Percentiles rank a stretch among this genome's conserved stretches.
Evolutionary conservation across 495 filamentous ascomycete genomes (phyloP).

Genomic region (Evansstolkia leycettana): DNA sequence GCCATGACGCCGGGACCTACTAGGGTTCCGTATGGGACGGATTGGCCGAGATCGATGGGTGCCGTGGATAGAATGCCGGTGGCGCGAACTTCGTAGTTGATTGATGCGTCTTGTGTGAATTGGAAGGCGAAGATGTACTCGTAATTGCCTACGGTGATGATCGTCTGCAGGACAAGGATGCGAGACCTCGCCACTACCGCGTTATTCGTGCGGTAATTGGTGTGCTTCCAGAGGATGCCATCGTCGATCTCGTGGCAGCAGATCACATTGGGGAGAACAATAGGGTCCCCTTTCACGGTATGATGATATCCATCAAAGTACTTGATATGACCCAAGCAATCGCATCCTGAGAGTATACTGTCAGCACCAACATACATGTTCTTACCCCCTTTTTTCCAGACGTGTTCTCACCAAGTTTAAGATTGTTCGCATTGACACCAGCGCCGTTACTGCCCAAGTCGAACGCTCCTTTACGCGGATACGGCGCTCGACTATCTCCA

Average conservation of each 20-base stretch:
- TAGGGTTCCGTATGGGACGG: constrained; percentile 60
- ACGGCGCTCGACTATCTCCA: constrained; percentile 44
- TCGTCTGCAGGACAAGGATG: constrained; percentile 54
- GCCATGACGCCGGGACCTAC: constrained; percentile 77
- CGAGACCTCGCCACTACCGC: constrained; percentile 44
- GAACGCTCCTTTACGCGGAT: constrained; percentile 55
- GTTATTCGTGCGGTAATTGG: constrained; percentile 50
- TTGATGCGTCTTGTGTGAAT: constrained; percentile 69
- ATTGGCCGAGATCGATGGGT: constrained; percentile 48
- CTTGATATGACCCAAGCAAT: constrained; percentile 53
- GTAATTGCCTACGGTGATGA: constrained; percentile 73
- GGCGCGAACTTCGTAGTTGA: constrained; percentile 70
- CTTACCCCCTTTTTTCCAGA: neutral
- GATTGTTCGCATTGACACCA: constrained; percentile 55
- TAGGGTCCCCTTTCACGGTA: constrained; percentile 36
- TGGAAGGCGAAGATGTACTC: constrained; percentile 79
- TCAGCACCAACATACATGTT: neutral
- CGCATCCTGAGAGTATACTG: constrained; percentile 31
- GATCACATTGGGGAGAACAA: constrained; percentile 42
- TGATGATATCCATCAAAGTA: constrained; percentile 47
- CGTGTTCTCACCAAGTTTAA: constrained; percentile 30
- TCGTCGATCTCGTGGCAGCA: constrained; percentile 58
- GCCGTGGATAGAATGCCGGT: constrained; percentile 78
- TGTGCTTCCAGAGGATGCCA: constrained; percentile 59
- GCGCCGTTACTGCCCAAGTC: constrained; percentile 58